A percentile compares a stretch with the other conserved stretches of the same genome.
Conservation (phyloP, 129 eudicot genomes). For the Gnaphalium uliginosum region DNA sequence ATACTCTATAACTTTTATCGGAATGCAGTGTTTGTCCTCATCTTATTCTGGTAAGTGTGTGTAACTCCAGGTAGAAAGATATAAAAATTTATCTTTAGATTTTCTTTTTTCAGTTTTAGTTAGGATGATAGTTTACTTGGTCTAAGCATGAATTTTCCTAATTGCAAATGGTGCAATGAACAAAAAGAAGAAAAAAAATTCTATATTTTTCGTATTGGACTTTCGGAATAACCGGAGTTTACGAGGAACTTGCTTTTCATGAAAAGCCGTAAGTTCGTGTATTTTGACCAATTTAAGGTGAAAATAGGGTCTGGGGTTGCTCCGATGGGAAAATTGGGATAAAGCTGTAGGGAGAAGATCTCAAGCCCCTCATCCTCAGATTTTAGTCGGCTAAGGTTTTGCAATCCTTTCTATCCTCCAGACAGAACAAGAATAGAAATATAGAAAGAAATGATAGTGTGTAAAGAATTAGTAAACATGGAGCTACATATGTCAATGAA, state of each 20-base stretch:
- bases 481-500: background rate
- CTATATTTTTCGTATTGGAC: background rate
- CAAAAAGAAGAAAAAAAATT: background rate
- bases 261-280: background rate
- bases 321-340: background rate
- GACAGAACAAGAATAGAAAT: background rate
- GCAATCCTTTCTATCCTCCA: background rate
- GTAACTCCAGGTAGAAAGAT: conserved; percentile 13
- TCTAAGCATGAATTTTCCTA: background rate
- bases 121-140: background rate
- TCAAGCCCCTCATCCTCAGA: background rate
- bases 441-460: background rate
- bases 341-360: background rate
- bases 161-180: background rate
- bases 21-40: conserved; percentile 81
- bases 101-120: background rate
- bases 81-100: background rate
- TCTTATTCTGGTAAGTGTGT: conserved; percentile 82
- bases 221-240: background rate
- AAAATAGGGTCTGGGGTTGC: background rate
- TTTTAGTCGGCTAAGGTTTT: background rate
- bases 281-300: background rate
- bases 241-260: background rate
- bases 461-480: background rate
- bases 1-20: conserved; percentile 89